Conservation (phyloP, 179 eudicot genomes). For the Camellia oleifera region DNA sequence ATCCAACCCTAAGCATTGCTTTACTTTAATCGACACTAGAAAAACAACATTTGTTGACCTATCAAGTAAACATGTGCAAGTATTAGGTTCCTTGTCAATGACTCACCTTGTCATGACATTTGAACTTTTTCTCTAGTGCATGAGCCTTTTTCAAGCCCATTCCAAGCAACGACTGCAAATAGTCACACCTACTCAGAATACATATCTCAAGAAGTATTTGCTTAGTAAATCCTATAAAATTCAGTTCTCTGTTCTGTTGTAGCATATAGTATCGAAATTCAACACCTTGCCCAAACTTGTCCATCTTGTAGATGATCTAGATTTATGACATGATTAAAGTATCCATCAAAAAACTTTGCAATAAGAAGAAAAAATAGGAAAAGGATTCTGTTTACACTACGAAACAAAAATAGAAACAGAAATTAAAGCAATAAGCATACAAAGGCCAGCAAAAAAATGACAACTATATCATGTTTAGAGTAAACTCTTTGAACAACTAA, state of each 20-base stretch:
- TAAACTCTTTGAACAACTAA: neutral
- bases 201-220: constrained; percentile 97
- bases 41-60: neutral
- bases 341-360: constrained; percentile 15
- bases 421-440: neutral
- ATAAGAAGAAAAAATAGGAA: neutral
- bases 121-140: constrained; percentile 74
- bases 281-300: constrained; percentile 92
- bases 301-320: constrained; percentile 98
- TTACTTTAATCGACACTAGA: neutral
- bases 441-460: neutral
- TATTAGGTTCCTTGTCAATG: neutral
- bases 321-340: constrained; percentile 11
- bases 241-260: constrained; percentile 71
- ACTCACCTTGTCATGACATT: constrained; percentile 71
- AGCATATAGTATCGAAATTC: constrained; percentile 66
- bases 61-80: neutral
- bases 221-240: constrained; percentile 66
- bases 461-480: neutral
- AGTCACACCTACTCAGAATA: constrained; percentile 93
- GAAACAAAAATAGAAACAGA: neutral
- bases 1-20: neutral
- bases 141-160: constrained; percentile 96
- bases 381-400: neutral
- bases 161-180: constrained; percentile 89